These are phyloP conservation scores for Durio zibethinus DNA, from an alignment of 345 rosid genomes.

Conservation along the genomic window DNA sequence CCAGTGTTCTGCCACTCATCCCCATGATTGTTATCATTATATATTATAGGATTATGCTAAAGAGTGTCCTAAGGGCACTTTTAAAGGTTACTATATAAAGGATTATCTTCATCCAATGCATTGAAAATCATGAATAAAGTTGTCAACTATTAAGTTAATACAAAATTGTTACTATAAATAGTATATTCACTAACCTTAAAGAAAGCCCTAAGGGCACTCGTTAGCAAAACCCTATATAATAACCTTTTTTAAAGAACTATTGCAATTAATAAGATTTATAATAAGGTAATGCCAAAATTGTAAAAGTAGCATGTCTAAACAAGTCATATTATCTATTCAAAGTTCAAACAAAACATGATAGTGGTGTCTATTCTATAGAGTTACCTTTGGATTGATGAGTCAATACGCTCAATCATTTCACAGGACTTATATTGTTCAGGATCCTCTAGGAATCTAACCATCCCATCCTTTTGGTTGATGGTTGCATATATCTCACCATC, in stretches of 20 bases:
- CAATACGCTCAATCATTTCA: constrained; percentile 79
- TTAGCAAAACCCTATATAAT: too few relatives aligned
- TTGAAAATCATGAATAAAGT: too few relatives aligned
- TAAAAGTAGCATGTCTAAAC: neutral
- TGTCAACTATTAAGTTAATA: too few relatives aligned
- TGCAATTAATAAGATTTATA: neutral
- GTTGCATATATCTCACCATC: constrained; percentile 96
- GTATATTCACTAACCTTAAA: too few relatives aligned
- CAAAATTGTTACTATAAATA: too few relatives aligned
- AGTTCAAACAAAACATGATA: neutral
- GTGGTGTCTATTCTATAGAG: neutral
- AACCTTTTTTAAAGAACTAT: neutral
- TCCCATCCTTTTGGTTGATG: constrained; percentile 98
- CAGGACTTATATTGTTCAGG: constrained; percentile 92
- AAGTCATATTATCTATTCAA: neutral
- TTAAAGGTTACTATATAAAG: too few relatives aligned
- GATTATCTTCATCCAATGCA: too few relatives aligned
- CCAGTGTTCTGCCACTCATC: neutral
- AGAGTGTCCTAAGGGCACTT: too few relatives aligned
- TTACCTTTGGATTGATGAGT: constrained; percentile 88
- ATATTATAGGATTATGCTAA: too few relatives aligned
- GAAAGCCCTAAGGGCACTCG: too few relatives aligned
- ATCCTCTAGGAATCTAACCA: constrained; percentile 98
- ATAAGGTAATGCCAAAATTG: neutral
- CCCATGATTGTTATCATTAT: neutral